Conservation (phyloP, 192 early-diverging fungal genomes). For the Lobosporangium transversale region DNA sequence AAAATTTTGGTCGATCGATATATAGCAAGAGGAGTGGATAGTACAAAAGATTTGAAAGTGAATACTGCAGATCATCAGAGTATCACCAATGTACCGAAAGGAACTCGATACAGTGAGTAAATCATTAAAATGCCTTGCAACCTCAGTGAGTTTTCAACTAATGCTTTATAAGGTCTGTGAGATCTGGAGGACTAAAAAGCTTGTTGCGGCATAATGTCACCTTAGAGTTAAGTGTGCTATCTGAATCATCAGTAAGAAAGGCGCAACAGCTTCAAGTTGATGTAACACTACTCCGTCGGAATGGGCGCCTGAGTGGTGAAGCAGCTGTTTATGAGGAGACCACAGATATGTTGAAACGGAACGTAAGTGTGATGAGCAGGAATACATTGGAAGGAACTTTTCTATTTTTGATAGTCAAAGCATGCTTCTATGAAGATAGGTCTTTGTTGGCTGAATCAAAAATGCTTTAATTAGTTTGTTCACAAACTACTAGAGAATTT, state of each 20-base stretch:
- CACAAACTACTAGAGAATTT: constrained; percentile 17
- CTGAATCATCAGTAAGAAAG: constrained; percentile 1
- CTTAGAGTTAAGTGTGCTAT: constrained; percentile 12
- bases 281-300: constrained; percentile 1
- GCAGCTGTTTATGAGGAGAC: constrained; percentile 22
- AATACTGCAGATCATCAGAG: background rate
- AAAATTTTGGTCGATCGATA: constrained; percentile 27
- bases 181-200: too few species aligned
- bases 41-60: background rate
- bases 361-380: constrained; percentile 16
- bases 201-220: too few species aligned
- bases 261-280: constrained; percentile 7
- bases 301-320: constrained; percentile 1
- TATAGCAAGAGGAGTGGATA: background rate
- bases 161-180: too few species aligned
- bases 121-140: too few species aligned
- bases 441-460: background rate
- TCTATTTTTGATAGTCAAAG: background rate
- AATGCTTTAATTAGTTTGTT: constrained; percentile 25
- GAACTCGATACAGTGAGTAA: constrained; percentile 9
- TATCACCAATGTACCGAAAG: background rate
- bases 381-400: background rate
- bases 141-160: too few species aligned
- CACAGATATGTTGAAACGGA: constrained; percentile 22
- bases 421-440: background rate